Evolutionary conservation across 164 flowering plant species (phyloP), one percentile per base, ranked within the genome.

Genomic region (Umbellularia californica): DNA sequence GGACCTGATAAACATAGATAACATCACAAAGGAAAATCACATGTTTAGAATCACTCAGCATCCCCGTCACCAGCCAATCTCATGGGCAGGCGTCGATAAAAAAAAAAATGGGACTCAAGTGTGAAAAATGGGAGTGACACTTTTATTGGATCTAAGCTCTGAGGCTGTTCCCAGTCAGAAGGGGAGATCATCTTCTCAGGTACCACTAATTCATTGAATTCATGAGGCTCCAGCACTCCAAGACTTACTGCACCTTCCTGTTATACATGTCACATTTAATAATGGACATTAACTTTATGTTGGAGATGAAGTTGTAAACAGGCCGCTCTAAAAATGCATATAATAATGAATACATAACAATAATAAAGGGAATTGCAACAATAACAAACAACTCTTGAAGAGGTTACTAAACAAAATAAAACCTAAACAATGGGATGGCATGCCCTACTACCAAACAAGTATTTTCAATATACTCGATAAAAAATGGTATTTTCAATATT

Each of bases 131-230:
- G 33, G 47, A 60, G 27, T 12, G 30, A 28, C 24, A 12, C 35
- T 14, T 28, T 58, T 65, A 20, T 58, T 41, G 60, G 19, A 12
- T 22, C 33, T 27, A 22, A 58, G 67, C 23, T 22, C 25, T 22
- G 28, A 58, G 25, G 23, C 41, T 35, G 41, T 35, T 35, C 41
- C 41, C 60, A 79, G 65, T 84, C 89, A 2, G 90, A 79, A 24
- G 97, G 98, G 69, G 97, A 95, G 76, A 93, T 85, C 98, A 95
- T 95, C 81, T 95, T 95, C 84, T 90, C 95, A 22, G 98, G 98
- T 20, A 95, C 98, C 27, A 95, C 99, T 22, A 90, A 88, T 15
- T 70, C 70, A 75, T 93, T 96, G 64, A 95, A 95, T 77, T 95
- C 97, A 79, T 95, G 94, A 52, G 81, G 70, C 22, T 84, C 77